A percentile compares a stretch with the other conserved stretches of the same genome.
phyloP scores from a whole-genome alignment of 2,329 filamentous ascomycete genomes.

The Botryotinia globosa region DNA sequence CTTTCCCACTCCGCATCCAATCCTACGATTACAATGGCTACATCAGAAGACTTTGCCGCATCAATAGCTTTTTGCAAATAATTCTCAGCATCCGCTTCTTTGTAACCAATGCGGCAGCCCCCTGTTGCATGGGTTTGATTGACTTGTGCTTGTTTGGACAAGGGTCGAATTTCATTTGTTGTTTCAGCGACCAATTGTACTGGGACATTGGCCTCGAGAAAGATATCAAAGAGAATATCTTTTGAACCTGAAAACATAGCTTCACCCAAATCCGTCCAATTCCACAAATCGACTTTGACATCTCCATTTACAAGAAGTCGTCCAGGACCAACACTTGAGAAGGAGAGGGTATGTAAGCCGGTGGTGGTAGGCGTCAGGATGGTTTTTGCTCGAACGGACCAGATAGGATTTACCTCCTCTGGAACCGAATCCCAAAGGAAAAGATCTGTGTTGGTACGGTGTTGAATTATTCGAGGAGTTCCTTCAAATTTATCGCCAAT shows the following conservation, averaged over 20 bases:
- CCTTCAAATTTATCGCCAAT: constrained; percentile 61
- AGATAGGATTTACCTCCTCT: constrained; percentile 57
- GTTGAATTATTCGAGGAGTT: constrained; percentile 54
- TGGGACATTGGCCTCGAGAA: constrained; percentile 57
- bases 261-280: constrained; percentile 67
- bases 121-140: constrained; percentile 61
- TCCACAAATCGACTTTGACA: constrained; percentile 62
- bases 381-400: constrained; percentile 53
- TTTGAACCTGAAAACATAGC: constrained; percentile 69
- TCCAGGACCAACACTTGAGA: constrained; percentile 65
- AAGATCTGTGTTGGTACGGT: constrained; percentile 61
- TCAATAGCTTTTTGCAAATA: constrained; percentile 64
- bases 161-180: constrained; percentile 62
- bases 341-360: constrained; percentile 64
- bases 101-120: constrained; percentile 69
- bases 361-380: constrained; percentile 56
- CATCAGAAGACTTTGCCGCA: constrained; percentile 59
- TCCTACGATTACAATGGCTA: constrained; percentile 66
- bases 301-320: constrained; percentile 58
- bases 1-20: constrained; percentile 74
- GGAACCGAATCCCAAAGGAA: constrained; percentile 71
- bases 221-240: constrained; percentile 59
- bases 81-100: constrained; percentile 59
- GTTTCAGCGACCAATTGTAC: constrained; percentile 63
- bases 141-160: constrained; percentile 57